Percentiles rank a stretch among this genome's conserved stretches.
phyloP scores from a whole-genome alignment of 768 basidiomycete genomes.

The Amanita rubescens region DNA sequence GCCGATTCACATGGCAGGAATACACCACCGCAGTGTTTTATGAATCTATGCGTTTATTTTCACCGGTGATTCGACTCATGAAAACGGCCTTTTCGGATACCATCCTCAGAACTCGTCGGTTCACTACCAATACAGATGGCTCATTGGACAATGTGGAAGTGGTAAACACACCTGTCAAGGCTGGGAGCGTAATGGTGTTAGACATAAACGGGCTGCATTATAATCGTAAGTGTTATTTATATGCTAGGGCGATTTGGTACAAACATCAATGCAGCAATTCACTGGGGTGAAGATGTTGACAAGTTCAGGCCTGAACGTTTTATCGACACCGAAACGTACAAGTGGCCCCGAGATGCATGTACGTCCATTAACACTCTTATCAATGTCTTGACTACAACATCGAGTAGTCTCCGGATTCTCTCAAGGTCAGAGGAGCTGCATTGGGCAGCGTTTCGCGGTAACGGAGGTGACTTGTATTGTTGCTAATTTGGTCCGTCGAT shows the following conservation, averaged over 20 bases:
- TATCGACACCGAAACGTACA: slow-evolving; percentile 40
- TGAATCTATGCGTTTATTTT: slow-evolving; percentile 38
- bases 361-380: slow-evolving; percentile 9
- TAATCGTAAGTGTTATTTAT: slow-evolving; percentile 40
- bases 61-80: slow-evolving; percentile 27
- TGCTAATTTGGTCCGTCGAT: slow-evolving; percentile 34
- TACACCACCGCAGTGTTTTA: slow-evolving; percentile 36
- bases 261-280: slow-evolving; percentile 25
- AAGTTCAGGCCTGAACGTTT: slow-evolving; percentile 45
- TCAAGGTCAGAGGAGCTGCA: slow-evolving; percentile 36
- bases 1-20: slow-evolving; percentile 21
- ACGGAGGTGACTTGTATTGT: slow-evolving; percentile 35
- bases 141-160: slow-evolving; percentile 21
- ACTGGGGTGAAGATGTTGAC: slow-evolving; percentile 39
- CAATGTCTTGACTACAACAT: background rate
- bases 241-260: background rate
- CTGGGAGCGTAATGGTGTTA: slow-evolving; percentile 30
- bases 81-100: slow-evolving; percentile 30
- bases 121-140: slow-evolving; percentile 20
- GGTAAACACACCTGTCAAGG: slow-evolving; percentile 28
- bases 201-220: slow-evolving; percentile 37
- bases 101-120: slow-evolving; percentile 25
- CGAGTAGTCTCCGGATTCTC: slow-evolving; percentile 34
- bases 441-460: slow-evolving; percentile 42
- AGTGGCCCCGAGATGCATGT: slow-evolving; percentile 48